Evolutionary conservation across 805 yeast species (phyloP).

Genomic region (Hanseniaspora clermontiae): DNA sequence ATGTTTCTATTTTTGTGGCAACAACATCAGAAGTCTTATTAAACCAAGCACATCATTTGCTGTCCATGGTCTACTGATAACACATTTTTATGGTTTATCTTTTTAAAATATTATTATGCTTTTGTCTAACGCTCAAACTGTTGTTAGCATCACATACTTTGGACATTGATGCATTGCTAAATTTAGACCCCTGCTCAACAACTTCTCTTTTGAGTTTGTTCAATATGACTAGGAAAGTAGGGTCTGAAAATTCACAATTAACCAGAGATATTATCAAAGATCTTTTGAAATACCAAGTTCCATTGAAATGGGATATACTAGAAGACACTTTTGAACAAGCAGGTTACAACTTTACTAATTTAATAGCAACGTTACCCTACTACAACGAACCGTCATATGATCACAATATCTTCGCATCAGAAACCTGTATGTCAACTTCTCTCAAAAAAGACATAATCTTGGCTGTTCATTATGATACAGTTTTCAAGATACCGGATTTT

Average conservation of each 20-base stretch:
- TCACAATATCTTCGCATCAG: not conserved
- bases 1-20: no score
- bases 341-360: constrained; percentile 30
- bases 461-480: constrained; percentile 48
- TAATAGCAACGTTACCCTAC: constrained; percentile 25
- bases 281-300: not conserved
- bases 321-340: constrained; percentile 30
- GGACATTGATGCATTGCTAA: not conserved
- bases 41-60: no score
- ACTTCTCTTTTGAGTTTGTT: constrained; percentile 1
- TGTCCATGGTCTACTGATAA: no score
- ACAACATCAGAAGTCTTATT: no score
- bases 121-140: not conserved
- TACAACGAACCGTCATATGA: not conserved
- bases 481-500: constrained; percentile 39
- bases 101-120: not conserved
- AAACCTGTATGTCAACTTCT: not conserved
- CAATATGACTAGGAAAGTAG: constrained; percentile 7
- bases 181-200: not conserved
- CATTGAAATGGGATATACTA: constrained; percentile 21
- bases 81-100: no score
- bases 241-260: not conserved
- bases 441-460: constrained; percentile 24
- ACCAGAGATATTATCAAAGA: constrained; percentile 20
- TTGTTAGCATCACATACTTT: not conserved